Percentiles rank a stretch among this genome's conserved stretches.
phyloP scores from a whole-genome alignment of 179 eudicot species.

The Sideroxylon spinosum region DNA sequence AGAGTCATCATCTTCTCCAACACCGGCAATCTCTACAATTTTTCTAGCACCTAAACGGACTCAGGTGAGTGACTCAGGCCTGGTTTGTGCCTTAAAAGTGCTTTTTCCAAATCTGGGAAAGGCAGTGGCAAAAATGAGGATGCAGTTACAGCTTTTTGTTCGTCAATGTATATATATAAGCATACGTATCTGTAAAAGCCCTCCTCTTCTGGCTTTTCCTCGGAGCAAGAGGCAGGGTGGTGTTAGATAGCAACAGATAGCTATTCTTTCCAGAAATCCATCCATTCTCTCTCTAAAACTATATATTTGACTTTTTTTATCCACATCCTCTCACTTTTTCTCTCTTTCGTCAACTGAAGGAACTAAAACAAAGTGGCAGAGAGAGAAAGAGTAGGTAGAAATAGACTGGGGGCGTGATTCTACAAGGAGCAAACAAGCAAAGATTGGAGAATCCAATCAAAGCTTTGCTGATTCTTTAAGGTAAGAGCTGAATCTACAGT shows the following conservation, averaged over 20 bases:
- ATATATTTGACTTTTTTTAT: constrained; percentile 2
- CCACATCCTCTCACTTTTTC: background rate
- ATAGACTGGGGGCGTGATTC: background rate
- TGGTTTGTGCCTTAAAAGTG: background rate
- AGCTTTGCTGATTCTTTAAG: background rate
- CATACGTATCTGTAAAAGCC: background rate
- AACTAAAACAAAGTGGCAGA: constrained; percentile 1
- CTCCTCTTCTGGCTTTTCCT: background rate
- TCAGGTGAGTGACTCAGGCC: background rate
- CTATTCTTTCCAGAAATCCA: background rate
- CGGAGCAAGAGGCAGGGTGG: background rate
- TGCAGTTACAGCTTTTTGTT: background rate
- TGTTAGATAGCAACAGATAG: constrained; percentile 1
- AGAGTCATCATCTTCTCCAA: too few relatives aligned
- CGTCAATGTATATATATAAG: too few relatives aligned
- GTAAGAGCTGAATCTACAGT: background rate
- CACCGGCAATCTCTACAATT: too few relatives aligned
- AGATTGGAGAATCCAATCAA: constrained; percentile 14
- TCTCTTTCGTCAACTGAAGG: constrained; percentile 21
- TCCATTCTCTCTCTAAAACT: constrained; percentile 5
- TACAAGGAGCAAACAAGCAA: background rate
- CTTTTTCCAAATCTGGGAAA: constrained; percentile 1
- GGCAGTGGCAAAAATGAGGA: constrained; percentile 6
- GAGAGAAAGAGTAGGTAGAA: background rate
- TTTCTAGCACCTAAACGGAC: too few relatives aligned